Evolutionary conservation across 2,329 filamentous ascomycete species (phyloP), one percentile per base, ranked within the genome.

Genomic region (Colletotrichum coccodes): DNA sequence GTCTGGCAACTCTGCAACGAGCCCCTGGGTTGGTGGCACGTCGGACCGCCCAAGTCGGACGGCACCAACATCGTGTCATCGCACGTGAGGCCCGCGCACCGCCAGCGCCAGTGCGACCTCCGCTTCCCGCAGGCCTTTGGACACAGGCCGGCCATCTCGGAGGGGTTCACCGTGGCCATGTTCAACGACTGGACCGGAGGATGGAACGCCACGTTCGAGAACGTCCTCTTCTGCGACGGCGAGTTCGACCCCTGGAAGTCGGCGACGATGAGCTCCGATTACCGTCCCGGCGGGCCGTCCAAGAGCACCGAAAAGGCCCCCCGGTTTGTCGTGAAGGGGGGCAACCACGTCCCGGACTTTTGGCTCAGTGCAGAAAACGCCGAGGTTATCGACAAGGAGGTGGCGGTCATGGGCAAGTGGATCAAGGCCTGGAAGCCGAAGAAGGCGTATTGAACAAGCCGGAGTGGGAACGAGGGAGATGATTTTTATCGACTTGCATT

Each of bases 1-100:
- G 18, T 34, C 2, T 70, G 64, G 59, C 59, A 68, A 26, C 64
- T 70, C 26, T 70, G 68, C 47, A 70, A 70, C 60, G 68, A 69
- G 42, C 60, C 66, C 34, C 49, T 68, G 16, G 64, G 64, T 4
- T 68, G 65, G 61, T 69, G 61, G 54, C 66, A 69, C 6, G 40
- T 64, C 2, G 66, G 61, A 1, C 67, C 67, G 32, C 50, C 49
- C 21, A 34, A 46, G 34, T 68, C 67, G 11, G 50, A 70, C 32
- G 63, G 67, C 28, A 70, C 42, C 23, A 58, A 61, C 30, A 53
- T 70, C 50, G 67, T 58, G 32, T 70, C 67, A 16, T 57, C 56
- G 23, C 32, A 67, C 26, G 30, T 62, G 6, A 57, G 57, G 28
- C 58, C 46, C 18, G 50, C 28, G 4, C 52, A 62, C 46, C 34